Evolutionary conservation across 306 rosid genomes (phyloP).

Genomic region (Vigna radiata): DNA sequence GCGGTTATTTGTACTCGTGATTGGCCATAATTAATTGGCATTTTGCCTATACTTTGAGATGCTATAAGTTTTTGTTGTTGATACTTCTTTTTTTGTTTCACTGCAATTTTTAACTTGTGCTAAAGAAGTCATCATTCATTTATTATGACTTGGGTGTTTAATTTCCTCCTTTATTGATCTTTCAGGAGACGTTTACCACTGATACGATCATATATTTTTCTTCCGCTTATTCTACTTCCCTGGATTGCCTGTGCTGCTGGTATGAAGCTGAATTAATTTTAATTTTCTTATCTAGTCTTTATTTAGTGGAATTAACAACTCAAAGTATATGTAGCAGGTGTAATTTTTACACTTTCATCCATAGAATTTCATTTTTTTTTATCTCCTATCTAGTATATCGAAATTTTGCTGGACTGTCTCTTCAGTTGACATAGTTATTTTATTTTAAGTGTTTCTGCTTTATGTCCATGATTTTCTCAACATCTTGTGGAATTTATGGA

Average conservation of each 20-base stretch:
- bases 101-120: slow-evolving; percentile 26
- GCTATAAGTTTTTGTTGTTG: neutral
- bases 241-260: slow-evolving; percentile 85
- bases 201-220: slow-evolving; percentile 74
- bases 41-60: slow-evolving; percentile 7
- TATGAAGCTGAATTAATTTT: slow-evolving; percentile 55
- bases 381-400: slow-evolving; percentile 22
- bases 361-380: slow-evolving; percentile 8
- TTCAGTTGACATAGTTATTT: slow-evolving; percentile 31
- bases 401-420: slow-evolving; percentile 12
- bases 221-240: slow-evolving; percentile 82
- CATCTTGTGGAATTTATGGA: slow-evolving; percentile 31
- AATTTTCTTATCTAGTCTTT: slow-evolving; percentile 24
- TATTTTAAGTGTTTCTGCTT: slow-evolving; percentile 27
- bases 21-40: slow-evolving; percentile 13
- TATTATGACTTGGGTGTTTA: slow-evolving; percentile 20
- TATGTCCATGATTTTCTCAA: slow-evolving; percentile 9
- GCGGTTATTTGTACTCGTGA: neutral
- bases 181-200: slow-evolving; percentile 96
- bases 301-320: slow-evolving; percentile 23
- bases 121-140: slow-evolving; percentile 29
- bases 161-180: slow-evolving; percentile 40
- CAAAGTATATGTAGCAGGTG: slow-evolving; percentile 14
- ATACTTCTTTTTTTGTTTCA: neutral
- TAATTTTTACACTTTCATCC: slow-evolving; percentile 3